A percentile compares a stretch with the other conserved stretches of the same genome.
phyloP scores from a whole-genome alignment of 495 filamentous ascomycete species.

The Neurospora tetraspora region DNA sequence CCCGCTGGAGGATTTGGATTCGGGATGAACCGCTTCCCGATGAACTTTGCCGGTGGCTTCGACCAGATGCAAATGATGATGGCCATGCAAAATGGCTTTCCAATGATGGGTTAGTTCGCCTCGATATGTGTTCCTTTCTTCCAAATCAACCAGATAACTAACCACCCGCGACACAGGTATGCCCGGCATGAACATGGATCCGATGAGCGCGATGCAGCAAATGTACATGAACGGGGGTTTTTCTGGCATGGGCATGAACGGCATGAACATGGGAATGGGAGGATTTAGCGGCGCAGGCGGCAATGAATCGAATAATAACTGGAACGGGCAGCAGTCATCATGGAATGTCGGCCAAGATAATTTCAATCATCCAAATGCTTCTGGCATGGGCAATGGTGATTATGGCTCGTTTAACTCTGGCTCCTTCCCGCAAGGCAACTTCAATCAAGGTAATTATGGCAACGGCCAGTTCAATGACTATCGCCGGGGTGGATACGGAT shows the following conservation, averaged over 20 bases:
- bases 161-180: conserved; percentile 42
- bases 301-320: conserved; percentile 45
- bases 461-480: conserved; percentile 55
- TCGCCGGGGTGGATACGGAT: conserved; percentile 40
- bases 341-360: conserved; percentile 69
- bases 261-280: conserved; percentile 83
- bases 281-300: conserved; percentile 45
- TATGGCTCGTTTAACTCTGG: conserved; percentile 75
- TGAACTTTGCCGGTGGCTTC: conserved; percentile 59
- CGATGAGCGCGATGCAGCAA: conserved; percentile 63
- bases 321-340: conserved; percentile 53
- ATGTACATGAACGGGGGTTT: conserved; percentile 77
- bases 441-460: conserved; percentile 54
- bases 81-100: conserved; percentile 65
- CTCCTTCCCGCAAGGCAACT: conserved; percentile 44
- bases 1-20: conserved; percentile 33
- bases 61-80: conserved; percentile 65
- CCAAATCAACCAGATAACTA: conserved; percentile 14
- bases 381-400: conserved; percentile 66
- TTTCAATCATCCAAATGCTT: conserved; percentile 62
- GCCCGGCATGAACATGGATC: conserved; percentile 78
- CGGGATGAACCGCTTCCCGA: conserved; percentile 46
- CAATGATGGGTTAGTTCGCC: conserved; percentile 73
- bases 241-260: conserved; percentile 82
- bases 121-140: not conserved